These are phyloP conservation scores for Beauveria asiatica DNA, from an alignment of 2,329 filamentous ascomycete genomes.

Conservation along the genomic window DNA sequence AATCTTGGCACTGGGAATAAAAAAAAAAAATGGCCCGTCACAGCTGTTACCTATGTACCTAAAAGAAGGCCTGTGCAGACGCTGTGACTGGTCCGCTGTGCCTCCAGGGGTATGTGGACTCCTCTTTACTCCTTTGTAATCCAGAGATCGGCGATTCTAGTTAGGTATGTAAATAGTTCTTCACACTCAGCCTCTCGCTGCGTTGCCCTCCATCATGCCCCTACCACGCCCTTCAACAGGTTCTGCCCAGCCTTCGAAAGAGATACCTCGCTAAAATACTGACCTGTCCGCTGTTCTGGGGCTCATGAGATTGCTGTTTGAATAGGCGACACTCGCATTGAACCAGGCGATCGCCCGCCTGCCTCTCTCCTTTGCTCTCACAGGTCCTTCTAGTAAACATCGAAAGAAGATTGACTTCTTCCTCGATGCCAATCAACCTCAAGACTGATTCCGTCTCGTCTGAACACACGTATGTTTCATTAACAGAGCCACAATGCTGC, in stretches of 20 bases:
- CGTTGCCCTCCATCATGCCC: background rate
- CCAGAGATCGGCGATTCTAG: background rate
- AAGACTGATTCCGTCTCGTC: background rate
- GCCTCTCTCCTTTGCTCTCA: no score
- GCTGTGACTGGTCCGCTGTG: background rate
- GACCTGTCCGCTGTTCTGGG: no score
- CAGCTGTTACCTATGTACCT: no score
- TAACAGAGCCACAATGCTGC: background rate
- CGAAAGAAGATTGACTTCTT: no score
- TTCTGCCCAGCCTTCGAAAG: no score
- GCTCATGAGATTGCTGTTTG: no score
- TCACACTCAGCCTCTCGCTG: background rate
- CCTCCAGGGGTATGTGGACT: background rate
- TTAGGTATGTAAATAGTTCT: no score
- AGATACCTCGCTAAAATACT: no score
- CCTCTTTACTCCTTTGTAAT: background rate
- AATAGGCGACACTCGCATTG: no score
- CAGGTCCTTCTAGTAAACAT: no score
- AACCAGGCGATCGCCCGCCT: no score
- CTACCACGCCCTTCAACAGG: background rate
- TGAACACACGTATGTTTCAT: background rate
- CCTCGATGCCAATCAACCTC: no score
- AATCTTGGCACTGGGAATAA: background rate
- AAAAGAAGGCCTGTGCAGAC: background rate
- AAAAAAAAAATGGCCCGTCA: background rate